These are phyloP conservation scores for Penicillium goetzii DNA, from an alignment of 495 filamentous ascomycete genomes.

Conservation along the genomic window DNA sequence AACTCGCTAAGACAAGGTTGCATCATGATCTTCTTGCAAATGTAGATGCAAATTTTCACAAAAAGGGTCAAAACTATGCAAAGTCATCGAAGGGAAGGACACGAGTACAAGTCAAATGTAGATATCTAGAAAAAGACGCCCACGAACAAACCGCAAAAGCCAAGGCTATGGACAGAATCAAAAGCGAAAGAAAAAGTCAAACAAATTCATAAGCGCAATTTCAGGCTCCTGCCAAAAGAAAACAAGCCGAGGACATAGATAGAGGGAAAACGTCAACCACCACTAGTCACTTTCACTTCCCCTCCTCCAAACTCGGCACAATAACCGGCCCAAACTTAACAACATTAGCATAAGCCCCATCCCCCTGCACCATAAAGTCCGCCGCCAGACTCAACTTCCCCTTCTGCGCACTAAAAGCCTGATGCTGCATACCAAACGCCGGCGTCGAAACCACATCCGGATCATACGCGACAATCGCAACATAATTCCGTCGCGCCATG, in stretches of 20 bases:
- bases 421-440: constrained; percentile 43
- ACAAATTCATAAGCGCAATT: constrained; percentile 9
- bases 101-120: neutral
- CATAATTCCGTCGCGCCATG: constrained; percentile 92
- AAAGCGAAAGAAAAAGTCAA: neutral
- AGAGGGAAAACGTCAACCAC: neutral
- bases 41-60: too few relatives aligned
- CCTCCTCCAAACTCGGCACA: constrained; percentile 89
- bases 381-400: constrained; percentile 87
- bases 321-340: constrained; percentile 98
- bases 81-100: neutral
- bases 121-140: constrained; percentile 5
- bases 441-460: constrained; percentile 70
- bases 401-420: constrained; percentile 35
- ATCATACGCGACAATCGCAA: constrained; percentile 92
- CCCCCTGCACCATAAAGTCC: constrained; percentile 97
- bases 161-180: constrained; percentile 6
- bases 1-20: neutral
- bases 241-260: constrained; percentile 2
- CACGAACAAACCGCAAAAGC: neutral
- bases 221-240: neutral
- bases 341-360: constrained; percentile 73
- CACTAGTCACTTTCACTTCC: constrained; percentile 51
- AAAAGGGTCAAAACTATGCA: neutral
- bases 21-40: neutral